Conservation (phyloP, 768 basidiomycete genomes). For the Boletus pseudopeckii region DNA sequence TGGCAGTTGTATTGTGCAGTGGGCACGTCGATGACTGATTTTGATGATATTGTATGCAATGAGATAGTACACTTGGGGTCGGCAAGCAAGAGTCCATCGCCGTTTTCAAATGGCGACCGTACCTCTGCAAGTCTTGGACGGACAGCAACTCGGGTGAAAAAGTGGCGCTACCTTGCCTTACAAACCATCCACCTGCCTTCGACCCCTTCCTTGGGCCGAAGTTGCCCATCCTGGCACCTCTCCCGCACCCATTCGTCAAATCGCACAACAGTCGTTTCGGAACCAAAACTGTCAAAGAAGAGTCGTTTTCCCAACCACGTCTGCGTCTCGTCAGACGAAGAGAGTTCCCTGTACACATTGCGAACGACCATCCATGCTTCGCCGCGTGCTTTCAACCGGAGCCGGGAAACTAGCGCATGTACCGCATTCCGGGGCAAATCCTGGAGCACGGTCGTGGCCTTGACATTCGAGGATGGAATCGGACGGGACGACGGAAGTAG, state of each 20-base stretch:
- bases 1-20: background rate
- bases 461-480: constrained; percentile 1
- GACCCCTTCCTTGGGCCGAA: constrained; percentile 54
- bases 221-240: constrained; percentile 41
- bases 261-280: constrained; percentile 25
- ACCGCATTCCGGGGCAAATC: constrained; percentile 43
- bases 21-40: too few relatives aligned
- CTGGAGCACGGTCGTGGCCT: background rate
- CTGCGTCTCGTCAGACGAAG: constrained; percentile 36
- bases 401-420: constrained; percentile 39
- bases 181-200: constrained; percentile 61
- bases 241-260: constrained; percentile 54
- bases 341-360: constrained; percentile 60
- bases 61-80: background rate
- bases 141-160: background rate
- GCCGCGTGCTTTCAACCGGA: constrained; percentile 50
- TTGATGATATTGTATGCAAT: background rate
- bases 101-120: background rate
- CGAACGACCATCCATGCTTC: constrained; percentile 61
- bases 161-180: constrained; percentile 38
- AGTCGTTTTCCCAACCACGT: constrained; percentile 50
- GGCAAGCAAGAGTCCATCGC: background rate
- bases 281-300: constrained; percentile 38
- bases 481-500: constrained; percentile 15
- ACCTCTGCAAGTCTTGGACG: background rate